Evolutionary conservation across 177 flowering plant species (phyloP).

Genomic region (Tripterygium wilfordii): DNA sequence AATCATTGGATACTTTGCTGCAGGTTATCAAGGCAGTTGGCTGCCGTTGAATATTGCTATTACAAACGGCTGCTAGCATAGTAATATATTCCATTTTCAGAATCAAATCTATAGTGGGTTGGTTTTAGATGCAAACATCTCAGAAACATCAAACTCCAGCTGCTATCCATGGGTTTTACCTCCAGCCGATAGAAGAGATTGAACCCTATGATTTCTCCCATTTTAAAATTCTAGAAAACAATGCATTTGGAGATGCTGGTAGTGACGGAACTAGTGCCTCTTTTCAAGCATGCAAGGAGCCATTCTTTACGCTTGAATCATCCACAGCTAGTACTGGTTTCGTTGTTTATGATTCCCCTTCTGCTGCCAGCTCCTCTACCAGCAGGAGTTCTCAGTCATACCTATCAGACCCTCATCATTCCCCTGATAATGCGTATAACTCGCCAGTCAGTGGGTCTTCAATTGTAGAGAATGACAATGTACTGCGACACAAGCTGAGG

Average conservation of each 20-base stretch:
- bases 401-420: slow-evolving; percentile 42
- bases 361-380: slow-evolving; percentile 36
- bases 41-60: too few species aligned
- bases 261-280: slow-evolving; percentile 28
- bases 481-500: slow-evolving; percentile 24
- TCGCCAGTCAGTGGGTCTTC: slow-evolving; percentile 53
- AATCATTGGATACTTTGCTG: too few species aligned
- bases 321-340: slow-evolving; percentile 24
- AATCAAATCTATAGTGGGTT: slow-evolving; percentile 1
- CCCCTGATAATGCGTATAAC: slow-evolving; percentile 42
- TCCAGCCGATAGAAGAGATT: slow-evolving; percentile 24
- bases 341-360: slow-evolving; percentile 33
- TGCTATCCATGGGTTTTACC: slow-evolving; percentile 22
- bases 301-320: slow-evolving; percentile 54
- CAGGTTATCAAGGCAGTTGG: too few species aligned
- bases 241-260: slow-evolving; percentile 12
- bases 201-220: slow-evolving; percentile 23
- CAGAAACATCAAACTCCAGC: slow-evolving; percentile 24
- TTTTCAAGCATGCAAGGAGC: slow-evolving; percentile 24
- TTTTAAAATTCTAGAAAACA: slow-evolving; percentile 33
- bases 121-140: slow-evolving; percentile 45
- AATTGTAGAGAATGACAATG: slow-evolving; percentile 24
- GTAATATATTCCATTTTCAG: too few species aligned
- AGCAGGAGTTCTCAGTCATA: slow-evolving; percentile 45
- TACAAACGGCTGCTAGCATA: too few species aligned